Evolutionary conservation across 2,329 filamentous ascomycete genomes (phyloP).

Genomic region (Verticillium nubilum): DNA sequence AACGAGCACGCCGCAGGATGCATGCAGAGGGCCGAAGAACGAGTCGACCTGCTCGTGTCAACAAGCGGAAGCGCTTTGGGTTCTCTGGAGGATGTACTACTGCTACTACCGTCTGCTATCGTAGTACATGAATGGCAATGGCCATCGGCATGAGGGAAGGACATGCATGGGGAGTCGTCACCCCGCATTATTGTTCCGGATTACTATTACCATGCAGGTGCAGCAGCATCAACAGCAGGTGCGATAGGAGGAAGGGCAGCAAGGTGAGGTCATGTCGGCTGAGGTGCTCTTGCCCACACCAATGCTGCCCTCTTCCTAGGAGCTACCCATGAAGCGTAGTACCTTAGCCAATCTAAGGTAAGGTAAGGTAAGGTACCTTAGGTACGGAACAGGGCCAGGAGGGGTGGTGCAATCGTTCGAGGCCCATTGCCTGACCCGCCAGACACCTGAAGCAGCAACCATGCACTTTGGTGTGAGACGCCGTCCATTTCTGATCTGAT

Average conservation of each 20-base stretch:
- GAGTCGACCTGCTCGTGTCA: background rate
- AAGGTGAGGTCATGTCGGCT: conserved; percentile 1
- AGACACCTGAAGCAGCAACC: background rate
- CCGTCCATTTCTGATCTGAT: background rate
- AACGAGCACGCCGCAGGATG: background rate
- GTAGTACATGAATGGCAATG: background rate
- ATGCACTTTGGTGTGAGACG: background rate
- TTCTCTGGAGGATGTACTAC: background rate
- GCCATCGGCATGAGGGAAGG: background rate
- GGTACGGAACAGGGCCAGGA: background rate
- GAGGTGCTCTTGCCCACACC: background rate
- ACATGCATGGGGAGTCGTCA: background rate
- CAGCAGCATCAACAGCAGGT: background rate
- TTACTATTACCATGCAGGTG: background rate
- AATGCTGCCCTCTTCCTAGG: background rate
- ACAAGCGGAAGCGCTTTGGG: background rate
- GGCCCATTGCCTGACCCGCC: background rate
- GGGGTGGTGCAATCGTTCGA: background rate
- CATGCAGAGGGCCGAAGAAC: background rate
- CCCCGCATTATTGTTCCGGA: background rate
- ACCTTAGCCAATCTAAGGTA: too few relatives aligned
- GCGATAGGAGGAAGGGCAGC: background rate
- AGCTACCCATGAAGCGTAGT: too few relatives aligned
- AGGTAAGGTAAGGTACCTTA: too few relatives aligned
- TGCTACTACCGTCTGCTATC: background rate